Percentiles rank a stretch among this genome's conserved stretches.
These are phyloP conservation scores for Arctium minus DNA, from an alignment of 129 eudicot species.

Conservation along the genomic window DNA sequence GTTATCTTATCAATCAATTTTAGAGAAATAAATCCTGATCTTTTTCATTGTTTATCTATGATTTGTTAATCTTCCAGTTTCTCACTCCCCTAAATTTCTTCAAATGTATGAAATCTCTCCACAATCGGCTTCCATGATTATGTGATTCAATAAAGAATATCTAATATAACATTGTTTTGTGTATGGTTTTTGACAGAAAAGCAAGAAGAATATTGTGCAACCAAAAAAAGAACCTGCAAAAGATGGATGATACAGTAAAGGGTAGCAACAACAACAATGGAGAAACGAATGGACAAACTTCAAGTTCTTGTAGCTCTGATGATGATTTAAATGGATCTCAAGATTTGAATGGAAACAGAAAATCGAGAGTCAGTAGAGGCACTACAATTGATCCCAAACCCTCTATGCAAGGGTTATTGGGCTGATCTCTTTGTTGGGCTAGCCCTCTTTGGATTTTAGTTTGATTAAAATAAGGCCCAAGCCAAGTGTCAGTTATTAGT, in stretches of 20 bases:
- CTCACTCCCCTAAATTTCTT: too few relatives aligned
- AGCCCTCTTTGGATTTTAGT: too few relatives aligned
- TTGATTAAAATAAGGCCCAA: too few relatives aligned
- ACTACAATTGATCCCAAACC: slow-evolving; percentile 94
- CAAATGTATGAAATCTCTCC: too few relatives aligned
- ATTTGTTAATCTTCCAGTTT: too few relatives aligned
- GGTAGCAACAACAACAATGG: slow-evolving; percentile 19
- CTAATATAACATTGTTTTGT: background rate
- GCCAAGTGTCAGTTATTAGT: too few relatives aligned
- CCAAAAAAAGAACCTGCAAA: slow-evolving; percentile 40
- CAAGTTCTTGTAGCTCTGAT: slow-evolving; percentile 53
- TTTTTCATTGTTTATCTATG: too few relatives aligned
- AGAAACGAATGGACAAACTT: slow-evolving; percentile 25
- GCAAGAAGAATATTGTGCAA: slow-evolving; percentile 28
- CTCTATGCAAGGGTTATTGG: slow-evolving; percentile 80
- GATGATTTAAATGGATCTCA: slow-evolving; percentile 61
- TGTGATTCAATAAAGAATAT: background rate
- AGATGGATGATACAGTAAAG: slow-evolving; percentile 17
- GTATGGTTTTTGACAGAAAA: slow-evolving; percentile 24
- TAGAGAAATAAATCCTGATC: too few relatives aligned
- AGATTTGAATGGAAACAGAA: slow-evolving; percentile 46
- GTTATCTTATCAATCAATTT: too few relatives aligned
- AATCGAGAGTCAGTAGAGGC: slow-evolving; percentile 74
- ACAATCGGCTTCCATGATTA: too few relatives aligned
- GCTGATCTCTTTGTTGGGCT: too few relatives aligned